Percentiles rank a stretch among this genome's conserved stretches.
phyloP scores from a whole-genome alignment of 1,284 basidiomycete species.

The Marasmius sp. region DNA sequence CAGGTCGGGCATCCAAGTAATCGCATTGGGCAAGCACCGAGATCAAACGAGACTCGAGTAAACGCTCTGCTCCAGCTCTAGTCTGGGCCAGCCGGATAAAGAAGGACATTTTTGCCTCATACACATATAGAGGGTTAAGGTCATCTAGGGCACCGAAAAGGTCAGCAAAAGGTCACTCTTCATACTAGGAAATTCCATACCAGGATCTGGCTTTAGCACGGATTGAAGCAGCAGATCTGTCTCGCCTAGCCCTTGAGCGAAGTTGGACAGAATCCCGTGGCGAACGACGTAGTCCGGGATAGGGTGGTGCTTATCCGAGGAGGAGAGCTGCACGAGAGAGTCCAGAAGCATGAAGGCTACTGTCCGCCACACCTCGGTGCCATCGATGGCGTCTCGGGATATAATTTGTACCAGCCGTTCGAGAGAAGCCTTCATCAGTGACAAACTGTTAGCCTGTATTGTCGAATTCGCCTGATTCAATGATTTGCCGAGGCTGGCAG shows the following conservation, averaged over 20 bases:
- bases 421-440: slow-evolving; percentile 60
- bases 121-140: slow-evolving; percentile 91
- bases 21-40: slow-evolving; percentile 84
- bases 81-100: slow-evolving; percentile 84
- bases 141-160: slow-evolving; percentile 55
- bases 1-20: slow-evolving; percentile 81
- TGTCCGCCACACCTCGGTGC: slow-evolving; percentile 95
- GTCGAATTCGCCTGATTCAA: slow-evolving; percentile 29
- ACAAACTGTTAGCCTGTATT: slow-evolving; percentile 63
- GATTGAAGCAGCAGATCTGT: slow-evolving; percentile 78
- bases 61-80: slow-evolving; percentile 79
- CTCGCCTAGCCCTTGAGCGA: slow-evolving; percentile 84
- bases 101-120: slow-evolving; percentile 91
- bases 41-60: slow-evolving; percentile 81
- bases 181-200: slow-evolving; percentile 39
- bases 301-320: slow-evolving; percentile 58
- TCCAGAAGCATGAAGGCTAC: slow-evolving; percentile 88
- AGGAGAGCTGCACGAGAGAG: slow-evolving; percentile 68
- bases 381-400: slow-evolving; percentile 90
- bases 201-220: slow-evolving; percentile 87
- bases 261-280: slow-evolving; percentile 82
- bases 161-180: slow-evolving; percentile 5
- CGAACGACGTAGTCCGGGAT: slow-evolving; percentile 64
- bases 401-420: slow-evolving; percentile 81
- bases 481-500: slow-evolving; percentile 25